Conservation (phyloP, 495 filamentous ascomycete genomes). For the Xylaria bambusicola region DNA sequence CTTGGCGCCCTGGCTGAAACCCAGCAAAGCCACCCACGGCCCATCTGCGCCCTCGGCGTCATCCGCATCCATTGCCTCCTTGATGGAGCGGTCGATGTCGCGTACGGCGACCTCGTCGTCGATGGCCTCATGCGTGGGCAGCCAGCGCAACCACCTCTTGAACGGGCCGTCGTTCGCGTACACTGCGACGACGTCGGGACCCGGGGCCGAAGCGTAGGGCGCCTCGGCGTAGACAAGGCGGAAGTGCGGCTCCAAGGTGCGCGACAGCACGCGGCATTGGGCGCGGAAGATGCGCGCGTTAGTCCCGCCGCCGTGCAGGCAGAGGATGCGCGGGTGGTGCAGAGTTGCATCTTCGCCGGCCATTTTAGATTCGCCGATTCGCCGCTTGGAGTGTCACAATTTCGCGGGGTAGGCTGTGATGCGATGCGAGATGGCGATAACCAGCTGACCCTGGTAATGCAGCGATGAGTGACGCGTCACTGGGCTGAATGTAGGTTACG, state of each 20-base stretch:
- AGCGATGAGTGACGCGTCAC: not conserved
- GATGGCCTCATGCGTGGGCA: conserved; percentile 46
- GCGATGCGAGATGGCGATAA: too few relatives aligned
- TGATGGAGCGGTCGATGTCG: conserved; percentile 37
- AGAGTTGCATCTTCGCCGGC: conserved; percentile 25
- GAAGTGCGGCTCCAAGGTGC: conserved; percentile 50
- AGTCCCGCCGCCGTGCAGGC: conserved; percentile 67
- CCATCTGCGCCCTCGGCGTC: conserved; percentile 44
- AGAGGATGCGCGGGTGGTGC: conserved; percentile 63
- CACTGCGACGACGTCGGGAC: conserved; percentile 53
- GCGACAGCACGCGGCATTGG: conserved; percentile 57
- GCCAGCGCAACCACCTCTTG: conserved; percentile 59
- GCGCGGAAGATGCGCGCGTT: conserved; percentile 60
- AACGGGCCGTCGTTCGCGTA: conserved; percentile 60
- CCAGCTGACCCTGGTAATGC: too few relatives aligned
- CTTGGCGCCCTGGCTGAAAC: conserved; percentile 63
- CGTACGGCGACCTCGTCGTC: conserved; percentile 32
- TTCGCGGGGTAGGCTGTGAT: not conserved
- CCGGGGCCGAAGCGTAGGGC: conserved; percentile 52
- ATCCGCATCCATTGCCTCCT: conserved; percentile 42
- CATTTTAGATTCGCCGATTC: conserved; percentile 13
- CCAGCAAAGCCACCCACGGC: conserved; percentile 59
- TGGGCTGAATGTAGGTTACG: too few relatives aligned
- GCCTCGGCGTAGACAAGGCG: conserved; percentile 63
- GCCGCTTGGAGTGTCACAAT: not conserved